Evolutionary conservation across 2,329 filamentous ascomycete species (phyloP).

Genomic region (Tympanopsis confertula): DNA sequence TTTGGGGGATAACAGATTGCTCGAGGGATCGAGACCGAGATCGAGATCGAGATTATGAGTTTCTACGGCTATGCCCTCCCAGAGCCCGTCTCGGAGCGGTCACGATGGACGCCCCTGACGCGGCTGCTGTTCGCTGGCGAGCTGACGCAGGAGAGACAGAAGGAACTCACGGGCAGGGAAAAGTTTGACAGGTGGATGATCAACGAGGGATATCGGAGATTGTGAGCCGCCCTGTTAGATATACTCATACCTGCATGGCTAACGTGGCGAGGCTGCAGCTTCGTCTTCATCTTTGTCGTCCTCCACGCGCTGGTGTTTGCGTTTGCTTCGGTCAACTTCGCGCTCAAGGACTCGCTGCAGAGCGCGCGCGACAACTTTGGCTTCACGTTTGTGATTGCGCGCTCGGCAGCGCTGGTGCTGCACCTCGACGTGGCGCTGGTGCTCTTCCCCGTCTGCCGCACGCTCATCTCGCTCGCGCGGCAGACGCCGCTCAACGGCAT

Average conservation of each 20-base stretch:
- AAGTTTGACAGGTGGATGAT: conserved; percentile 81
- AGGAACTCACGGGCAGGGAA: conserved; percentile 56
- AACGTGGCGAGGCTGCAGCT: conserved; percentile 33
- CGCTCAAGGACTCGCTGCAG: conserved; percentile 64
- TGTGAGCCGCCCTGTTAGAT: conserved; percentile 35
- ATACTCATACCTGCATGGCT: background rate
- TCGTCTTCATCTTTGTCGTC: conserved; percentile 64
- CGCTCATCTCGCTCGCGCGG: conserved; percentile 68
- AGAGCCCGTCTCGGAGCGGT: conserved; percentile 51
- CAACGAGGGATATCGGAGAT: conserved; percentile 71
- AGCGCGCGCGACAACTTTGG: conserved; percentile 58
- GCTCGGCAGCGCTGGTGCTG: conserved; percentile 64
- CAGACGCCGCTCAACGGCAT: conserved; percentile 77
- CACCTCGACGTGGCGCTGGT: conserved; percentile 75
- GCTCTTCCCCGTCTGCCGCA: conserved; percentile 72
- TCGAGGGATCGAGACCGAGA: no score
- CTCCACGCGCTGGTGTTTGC: conserved; percentile 67
- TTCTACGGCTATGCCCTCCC: conserved; percentile 18
- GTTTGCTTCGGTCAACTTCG: conserved; percentile 71
- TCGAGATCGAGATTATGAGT: no score
- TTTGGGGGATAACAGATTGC: no score
- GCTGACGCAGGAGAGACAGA: conserved; percentile 64
- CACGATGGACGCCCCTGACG: conserved; percentile 72
- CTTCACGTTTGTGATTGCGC: conserved; percentile 64
- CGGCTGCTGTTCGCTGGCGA: conserved; percentile 74